phyloP scores from a whole-genome alignment of 1,284 basidiomycete species.

The Sporisorium graminicola region DNA sequence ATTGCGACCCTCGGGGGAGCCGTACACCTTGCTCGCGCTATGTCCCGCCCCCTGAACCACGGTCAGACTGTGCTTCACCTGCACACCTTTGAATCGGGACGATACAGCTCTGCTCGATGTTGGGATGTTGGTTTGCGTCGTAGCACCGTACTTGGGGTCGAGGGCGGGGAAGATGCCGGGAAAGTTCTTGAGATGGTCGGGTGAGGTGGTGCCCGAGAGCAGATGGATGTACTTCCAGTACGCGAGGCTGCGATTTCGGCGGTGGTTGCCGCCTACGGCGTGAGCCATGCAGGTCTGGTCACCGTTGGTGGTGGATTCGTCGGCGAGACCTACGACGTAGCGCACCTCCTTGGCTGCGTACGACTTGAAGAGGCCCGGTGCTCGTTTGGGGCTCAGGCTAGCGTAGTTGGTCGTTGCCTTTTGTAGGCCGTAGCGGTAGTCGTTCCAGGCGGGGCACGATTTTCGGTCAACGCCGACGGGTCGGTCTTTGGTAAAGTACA shows the following conservation, averaged over 20 bases:
- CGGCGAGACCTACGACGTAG: slow-evolving; percentile 50
- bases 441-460: slow-evolving; percentile 47
- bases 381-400: background rate
- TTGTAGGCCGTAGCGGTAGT: slow-evolving; percentile 54
- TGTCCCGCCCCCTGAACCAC: slow-evolving; percentile 59
- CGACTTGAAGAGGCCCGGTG: slow-evolving; percentile 33
- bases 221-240: slow-evolving; percentile 65
- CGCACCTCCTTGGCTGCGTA: slow-evolving; percentile 57
- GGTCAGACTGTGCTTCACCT: slow-evolving; percentile 52
- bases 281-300: slow-evolving; percentile 61
- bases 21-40: slow-evolving; percentile 57
- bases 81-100: slow-evolving; percentile 20
- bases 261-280: slow-evolving; percentile 40
- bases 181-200: slow-evolving; percentile 19
- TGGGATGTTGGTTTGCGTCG: slow-evolving; percentile 24
- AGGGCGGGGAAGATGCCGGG: slow-evolving; percentile 54
- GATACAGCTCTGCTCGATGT: slow-evolving; percentile 19
- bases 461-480: slow-evolving; percentile 35
- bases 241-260: slow-evolving; percentile 44
- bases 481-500: slow-evolving; percentile 61
- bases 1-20: slow-evolving; percentile 50
- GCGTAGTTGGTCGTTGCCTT: slow-evolving; percentile 29
- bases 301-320: slow-evolving; percentile 36
- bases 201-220: slow-evolving; percentile 24
- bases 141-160: slow-evolving; percentile 18